phyloP scores from a whole-genome alignment of 192 early-diverging fungal genomes.

The Linnemannia elongata region DNA sequence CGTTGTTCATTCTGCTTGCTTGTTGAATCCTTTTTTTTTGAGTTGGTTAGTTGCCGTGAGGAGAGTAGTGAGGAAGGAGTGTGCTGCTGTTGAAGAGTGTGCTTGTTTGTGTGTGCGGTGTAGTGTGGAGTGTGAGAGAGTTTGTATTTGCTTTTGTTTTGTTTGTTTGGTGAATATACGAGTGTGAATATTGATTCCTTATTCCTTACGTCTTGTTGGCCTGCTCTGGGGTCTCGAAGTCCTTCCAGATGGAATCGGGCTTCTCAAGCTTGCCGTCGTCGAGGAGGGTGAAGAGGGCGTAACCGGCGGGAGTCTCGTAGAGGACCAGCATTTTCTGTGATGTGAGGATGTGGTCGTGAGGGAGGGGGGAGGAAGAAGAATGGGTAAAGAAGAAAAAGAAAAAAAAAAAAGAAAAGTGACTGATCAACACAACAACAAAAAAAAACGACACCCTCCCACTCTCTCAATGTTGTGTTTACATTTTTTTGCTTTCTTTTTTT shows the following conservation, averaged over 20 bases:
- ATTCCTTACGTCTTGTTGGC: slow-evolving; percentile 88
- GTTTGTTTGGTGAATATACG: neutral
- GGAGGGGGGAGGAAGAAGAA: slow-evolving; percentile 18
- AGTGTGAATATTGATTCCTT: slow-evolving; percentile 35
- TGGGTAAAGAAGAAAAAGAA: slow-evolving; percentile 11
- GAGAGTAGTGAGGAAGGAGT: neutral
- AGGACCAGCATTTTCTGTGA: slow-evolving; percentile 85
- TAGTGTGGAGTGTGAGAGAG: neutral
- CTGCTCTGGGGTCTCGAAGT: slow-evolving; percentile 88
- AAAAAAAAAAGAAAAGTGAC: slow-evolving; percentile 26
- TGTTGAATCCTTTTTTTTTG: neutral
- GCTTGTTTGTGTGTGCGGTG: neutral
- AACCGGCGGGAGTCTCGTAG: slow-evolving; percentile 97
- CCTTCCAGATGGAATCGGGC: slow-evolving; percentile 88
- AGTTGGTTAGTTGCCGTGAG: neutral
- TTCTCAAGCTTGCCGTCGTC: slow-evolving; percentile 91
- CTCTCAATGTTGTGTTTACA: slow-evolving; percentile 13
- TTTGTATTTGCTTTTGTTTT: neutral
- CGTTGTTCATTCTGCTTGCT: neutral
- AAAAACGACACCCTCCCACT: neutral
- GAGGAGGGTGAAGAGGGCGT: slow-evolving; percentile 95
- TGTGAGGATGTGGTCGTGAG: slow-evolving; percentile 27
- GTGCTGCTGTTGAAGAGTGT: neutral
- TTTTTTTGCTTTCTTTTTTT: slow-evolving; percentile 29
- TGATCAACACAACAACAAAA: slow-evolving; percentile 5